Evolutionary conservation across 805 yeast genomes (phyloP), one percentile per base, ranked within the genome.

Genomic region (Metschnikowia baotianmanensis): DNA sequence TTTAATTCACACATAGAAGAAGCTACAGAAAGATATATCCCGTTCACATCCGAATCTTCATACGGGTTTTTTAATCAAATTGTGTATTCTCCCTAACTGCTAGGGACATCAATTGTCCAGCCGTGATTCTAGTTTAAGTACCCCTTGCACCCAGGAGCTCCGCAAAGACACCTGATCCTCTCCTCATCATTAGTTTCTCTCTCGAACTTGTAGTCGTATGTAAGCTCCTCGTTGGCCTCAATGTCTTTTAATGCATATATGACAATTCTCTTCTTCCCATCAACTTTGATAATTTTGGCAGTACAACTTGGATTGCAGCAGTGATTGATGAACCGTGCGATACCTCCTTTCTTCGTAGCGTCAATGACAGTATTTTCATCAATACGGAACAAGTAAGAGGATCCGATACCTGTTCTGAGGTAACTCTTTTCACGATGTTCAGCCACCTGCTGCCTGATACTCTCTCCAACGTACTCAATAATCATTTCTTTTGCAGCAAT

Each of bases 281-380:
- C 97, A 28, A 89, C 97, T 61, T 88, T 88, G 55, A 90, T 90
- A 56, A 93, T 89, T 58, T 90, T 91, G 1, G 99, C 98, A 0
- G 96, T 89, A 65, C 99, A 93, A 51, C 96, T 89, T 1, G 99
- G 99, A 38, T 84, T 86, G 66, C 99, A 93, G 60, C 97, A 89
- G 61, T 93, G 99, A 55, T 93, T 93, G 60, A 93, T 93, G 57
- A 93, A 93, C 45, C 99, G 72, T 0, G 99, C 98, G 55, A 90
- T 90, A 3, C 98, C 97, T 20, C 99, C 99, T 48, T 83, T 86
- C 58, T 90, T 91, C 0, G 98, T 91, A 6, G 99, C 99, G 66
- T 93, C 99, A 40, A 93, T 86, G 7, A 93, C 97, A 0, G 95
- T 87, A 51, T 86, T 86, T 57, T 89, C 96, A 58, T 93, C 98